Evolutionary conservation across 2,329 filamentous ascomycete species (phyloP).

Genomic region (Neodidymelliopsis sp.): DNA sequence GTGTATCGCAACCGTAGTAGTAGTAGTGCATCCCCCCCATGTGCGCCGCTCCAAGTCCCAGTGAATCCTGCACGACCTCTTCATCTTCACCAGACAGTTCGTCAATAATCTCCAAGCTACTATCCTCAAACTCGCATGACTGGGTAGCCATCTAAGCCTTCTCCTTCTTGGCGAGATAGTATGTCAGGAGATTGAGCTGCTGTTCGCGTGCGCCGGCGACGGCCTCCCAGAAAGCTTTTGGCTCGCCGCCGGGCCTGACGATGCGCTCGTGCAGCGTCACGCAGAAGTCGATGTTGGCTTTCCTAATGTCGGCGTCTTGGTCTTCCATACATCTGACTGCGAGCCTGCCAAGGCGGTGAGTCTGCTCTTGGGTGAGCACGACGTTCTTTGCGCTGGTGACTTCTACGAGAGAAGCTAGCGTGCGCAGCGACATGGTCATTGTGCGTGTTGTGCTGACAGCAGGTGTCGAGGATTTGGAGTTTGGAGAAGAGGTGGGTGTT

Average conservation of each 20-base stretch:
- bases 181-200: conserved; percentile 78
- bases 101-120: too few species aligned
- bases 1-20: not conserved
- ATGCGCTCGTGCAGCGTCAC: conserved; percentile 69
- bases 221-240: conserved; percentile 70
- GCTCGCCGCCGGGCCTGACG: conserved; percentile 38
- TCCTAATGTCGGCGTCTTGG: conserved; percentile 55
- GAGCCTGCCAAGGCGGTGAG: conserved; percentile 47
- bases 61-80: not conserved
- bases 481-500: conserved; percentile 36
- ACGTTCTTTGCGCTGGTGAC: conserved; percentile 44
- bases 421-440: conserved; percentile 50
- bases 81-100: too few species aligned
- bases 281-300: conserved; percentile 82
- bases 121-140: not conserved
- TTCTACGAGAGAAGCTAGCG: conserved; percentile 48
- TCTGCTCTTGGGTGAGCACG: conserved; percentile 43
- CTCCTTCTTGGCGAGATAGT: conserved; percentile 70
- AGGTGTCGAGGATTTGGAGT: conserved; percentile 42
- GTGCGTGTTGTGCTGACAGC: conserved; percentile 38
- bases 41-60: too few species aligned
- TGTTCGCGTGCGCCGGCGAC: conserved; percentile 72
- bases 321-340: conserved; percentile 50
- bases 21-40: too few species aligned
- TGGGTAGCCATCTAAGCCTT: conserved; percentile 29